Percentiles rank a stretch among this genome's conserved stretches.
These are phyloP conservation scores for Mortierella sp. DNA, from an alignment of 371 early-diverging fungal genomes.

Conservation along the genomic window DNA sequence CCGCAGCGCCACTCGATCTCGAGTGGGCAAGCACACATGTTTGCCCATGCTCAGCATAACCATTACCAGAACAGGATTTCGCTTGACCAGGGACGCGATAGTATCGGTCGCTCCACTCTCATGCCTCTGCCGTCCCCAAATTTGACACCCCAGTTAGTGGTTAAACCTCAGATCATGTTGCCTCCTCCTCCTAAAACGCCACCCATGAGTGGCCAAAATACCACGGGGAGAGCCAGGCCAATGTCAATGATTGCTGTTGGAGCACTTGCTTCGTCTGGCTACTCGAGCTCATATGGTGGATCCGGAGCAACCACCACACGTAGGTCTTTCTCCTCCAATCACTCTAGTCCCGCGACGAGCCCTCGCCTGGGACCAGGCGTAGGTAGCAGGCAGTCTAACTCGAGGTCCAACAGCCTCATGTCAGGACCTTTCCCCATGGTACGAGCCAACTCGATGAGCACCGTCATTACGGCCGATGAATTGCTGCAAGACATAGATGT, in stretches of 20 bases:
- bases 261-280: constrained; percentile 18
- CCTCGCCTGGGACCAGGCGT: constrained; percentile 41
- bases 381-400: constrained; percentile 15
- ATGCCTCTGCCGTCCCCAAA: constrained; percentile 38
- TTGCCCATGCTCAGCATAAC: constrained; percentile 16
- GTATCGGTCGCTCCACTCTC: constrained; percentile 37
- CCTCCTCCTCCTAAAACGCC: constrained; percentile 40
- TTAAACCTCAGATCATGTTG: constrained; percentile 54
- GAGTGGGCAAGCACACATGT: constrained; percentile 23
- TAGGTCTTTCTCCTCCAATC: constrained; percentile 34
- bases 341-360: constrained; percentile 52
- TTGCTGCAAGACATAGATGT: background rate
- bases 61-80: constrained; percentile 30
- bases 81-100: constrained; percentile 44
- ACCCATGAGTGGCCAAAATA: constrained; percentile 48
- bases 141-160: constrained; percentile 45
- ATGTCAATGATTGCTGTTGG: constrained; percentile 46
- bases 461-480: constrained; percentile 5
- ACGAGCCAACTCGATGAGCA: constrained; percentile 39
- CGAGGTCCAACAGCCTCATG: constrained; percentile 43
- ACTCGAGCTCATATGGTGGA: constrained; percentile 31
- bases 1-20: constrained; percentile 50
- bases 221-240: constrained; percentile 33
- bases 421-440: constrained; percentile 41
- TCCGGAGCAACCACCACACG: constrained; percentile 12